A percentile compares a stretch with the other conserved stretches of the same genome.
phyloP scores from a whole-genome alignment of 768 basidiomycete species.

The Scleroderma bovista region DNA sequence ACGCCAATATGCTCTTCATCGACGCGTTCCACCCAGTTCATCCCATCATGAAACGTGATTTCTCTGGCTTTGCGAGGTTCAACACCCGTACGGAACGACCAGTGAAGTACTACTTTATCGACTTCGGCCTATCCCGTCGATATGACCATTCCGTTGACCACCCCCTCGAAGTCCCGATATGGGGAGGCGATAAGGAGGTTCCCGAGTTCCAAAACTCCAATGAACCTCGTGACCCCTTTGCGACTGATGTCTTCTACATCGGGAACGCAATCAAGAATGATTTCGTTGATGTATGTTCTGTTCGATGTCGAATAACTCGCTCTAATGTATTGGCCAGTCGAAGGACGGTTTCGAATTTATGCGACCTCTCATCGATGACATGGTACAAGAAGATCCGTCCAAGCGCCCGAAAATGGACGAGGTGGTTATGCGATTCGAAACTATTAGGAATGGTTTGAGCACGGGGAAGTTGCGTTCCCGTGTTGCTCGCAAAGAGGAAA shows the following conservation, averaged over 20 bases:
- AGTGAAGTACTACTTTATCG: no score
- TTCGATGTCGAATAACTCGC: no score
- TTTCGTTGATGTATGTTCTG: no score
- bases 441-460: constrained; percentile 10
- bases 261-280: no score
- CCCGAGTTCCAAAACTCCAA: no score
- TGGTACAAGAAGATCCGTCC: constrained; percentile 29
- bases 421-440: neutral
- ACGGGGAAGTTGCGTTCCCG: constrained; percentile 26
- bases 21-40: constrained; percentile 17
- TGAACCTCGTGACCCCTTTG: no score
- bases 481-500: constrained; percentile 9
- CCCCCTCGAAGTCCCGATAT: no score
- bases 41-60: no score
- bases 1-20: constrained; percentile 17
- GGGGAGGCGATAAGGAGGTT: no score
- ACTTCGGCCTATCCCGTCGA: constrained; percentile 29
- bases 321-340: no score
- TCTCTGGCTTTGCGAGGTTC: constrained; percentile 12
- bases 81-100: no score
- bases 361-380: constrained; percentile 25
- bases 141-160: constrained; percentile 15
- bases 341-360: constrained; percentile 20
- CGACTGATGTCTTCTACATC: no score
- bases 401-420: constrained; percentile 3